Conservation (phyloP, 352 stramenopile genomes). For the Pythium sp. region DNA sequence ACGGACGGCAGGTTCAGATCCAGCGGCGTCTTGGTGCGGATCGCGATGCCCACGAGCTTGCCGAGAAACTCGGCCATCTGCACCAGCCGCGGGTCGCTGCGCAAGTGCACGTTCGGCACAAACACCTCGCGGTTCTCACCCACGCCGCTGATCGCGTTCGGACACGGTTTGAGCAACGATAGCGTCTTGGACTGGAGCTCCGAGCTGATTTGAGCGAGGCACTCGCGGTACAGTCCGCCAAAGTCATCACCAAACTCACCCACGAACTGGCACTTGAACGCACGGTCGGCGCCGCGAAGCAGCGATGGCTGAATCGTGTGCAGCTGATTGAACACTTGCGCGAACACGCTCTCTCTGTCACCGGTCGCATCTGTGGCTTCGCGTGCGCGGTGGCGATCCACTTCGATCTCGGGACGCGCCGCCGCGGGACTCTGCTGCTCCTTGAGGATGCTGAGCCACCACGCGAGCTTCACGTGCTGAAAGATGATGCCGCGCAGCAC, state of each 20-base stretch:
- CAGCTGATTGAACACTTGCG: constrained; percentile 84
- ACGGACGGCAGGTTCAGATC: constrained; percentile 89
- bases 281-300: constrained; percentile 75
- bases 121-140: constrained; percentile 90
- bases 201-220: constrained; percentile 82
- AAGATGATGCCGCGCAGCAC: constrained; percentile 73
- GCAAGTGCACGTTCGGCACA: constrained; percentile 69
- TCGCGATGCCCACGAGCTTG: constrained; percentile 92
- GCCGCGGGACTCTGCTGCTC: constrained; percentile 82
- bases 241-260: constrained; percentile 91
- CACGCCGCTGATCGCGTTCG: constrained; percentile 81
- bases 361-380: constrained; percentile 59
- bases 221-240: constrained; percentile 88
- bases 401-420: constrained; percentile 78
- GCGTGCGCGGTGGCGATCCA: constrained; percentile 76
- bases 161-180: constrained; percentile 83
- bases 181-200: constrained; percentile 85
- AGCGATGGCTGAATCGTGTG: constrained; percentile 83
- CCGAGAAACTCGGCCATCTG: constrained; percentile 94
- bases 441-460: constrained; percentile 86
- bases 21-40: constrained; percentile 92
- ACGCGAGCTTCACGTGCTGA: constrained; percentile 86
- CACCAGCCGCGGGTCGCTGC: constrained; percentile 44
- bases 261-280: constrained; percentile 92
- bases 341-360: constrained; percentile 78